Conservation (phyloP, 2,329 filamentous ascomycete species). For the Neofusicoccum cordaticola region DNA sequence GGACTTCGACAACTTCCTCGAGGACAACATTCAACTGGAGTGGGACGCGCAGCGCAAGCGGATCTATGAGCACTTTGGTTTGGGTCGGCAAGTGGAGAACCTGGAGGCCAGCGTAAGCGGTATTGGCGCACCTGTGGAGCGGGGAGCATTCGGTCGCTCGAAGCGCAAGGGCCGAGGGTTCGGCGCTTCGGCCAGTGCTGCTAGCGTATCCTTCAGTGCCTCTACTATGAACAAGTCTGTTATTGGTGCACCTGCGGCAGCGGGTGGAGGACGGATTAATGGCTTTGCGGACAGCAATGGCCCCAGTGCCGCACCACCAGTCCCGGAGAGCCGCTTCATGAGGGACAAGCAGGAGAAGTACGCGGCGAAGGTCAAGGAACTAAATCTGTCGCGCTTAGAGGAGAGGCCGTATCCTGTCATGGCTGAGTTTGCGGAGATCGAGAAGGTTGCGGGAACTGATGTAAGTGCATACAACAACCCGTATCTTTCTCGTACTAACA, state of each 20-base stretch:
- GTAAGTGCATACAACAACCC: conserved; percentile 36
- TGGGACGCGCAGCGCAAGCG: conserved; percentile 91
- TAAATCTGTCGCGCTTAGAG: conserved; percentile 71
- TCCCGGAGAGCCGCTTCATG: conserved; percentile 70
- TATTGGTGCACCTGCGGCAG: conserved; percentile 73
- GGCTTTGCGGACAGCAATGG: conserved; percentile 67
- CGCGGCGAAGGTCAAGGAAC: conserved; percentile 71
- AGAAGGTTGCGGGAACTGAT: conserved; percentile 66
- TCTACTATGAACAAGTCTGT: conserved; percentile 78
- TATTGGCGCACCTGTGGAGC: conserved; percentile 32
- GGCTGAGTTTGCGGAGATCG: conserved; percentile 71
- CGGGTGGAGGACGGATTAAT: conserved; percentile 54
- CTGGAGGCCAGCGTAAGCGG: conserved; percentile 36
- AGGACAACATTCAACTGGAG: conserved; percentile 91
- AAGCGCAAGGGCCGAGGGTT: conserved; percentile 42
- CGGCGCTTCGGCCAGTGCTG: conserved; percentile 29
- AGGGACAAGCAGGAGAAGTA: conserved; percentile 83
- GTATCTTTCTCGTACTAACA: not conserved
- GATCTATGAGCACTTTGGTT: conserved; percentile 95
- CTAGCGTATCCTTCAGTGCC: conserved; percentile 55
- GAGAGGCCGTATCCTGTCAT: conserved; percentile 70
- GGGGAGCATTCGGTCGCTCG: conserved; percentile 54
- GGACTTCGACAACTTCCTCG: conserved; percentile 90
- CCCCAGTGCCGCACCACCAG: conserved; percentile 45
- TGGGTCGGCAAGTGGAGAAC: conserved; percentile 50